These are phyloP conservation scores for Echria macrotheca DNA, from an alignment of 495 filamentous ascomycete species.

Conservation along the genomic window DNA sequence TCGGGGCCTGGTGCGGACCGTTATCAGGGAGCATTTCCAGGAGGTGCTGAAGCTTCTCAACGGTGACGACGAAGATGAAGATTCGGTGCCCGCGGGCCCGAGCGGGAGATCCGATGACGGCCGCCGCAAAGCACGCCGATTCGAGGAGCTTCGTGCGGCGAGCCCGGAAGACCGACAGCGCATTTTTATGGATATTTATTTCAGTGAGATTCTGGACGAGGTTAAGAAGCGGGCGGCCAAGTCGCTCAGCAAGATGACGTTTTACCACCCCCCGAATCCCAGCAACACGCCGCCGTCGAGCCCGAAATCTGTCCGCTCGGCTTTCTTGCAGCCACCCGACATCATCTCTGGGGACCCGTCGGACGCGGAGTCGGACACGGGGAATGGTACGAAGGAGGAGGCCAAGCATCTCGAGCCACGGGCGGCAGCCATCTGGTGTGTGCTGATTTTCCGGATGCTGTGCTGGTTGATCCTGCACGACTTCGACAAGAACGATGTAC, in stretches of 20 bases:
- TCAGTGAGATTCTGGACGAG: slow-evolving; percentile 28
- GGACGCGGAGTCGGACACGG: slow-evolving; percentile 1
- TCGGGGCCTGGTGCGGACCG: slow-evolving; percentile 26
- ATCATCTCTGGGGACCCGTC: background rate
- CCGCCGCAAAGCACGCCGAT: slow-evolving; percentile 7
- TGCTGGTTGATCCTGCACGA: slow-evolving; percentile 49
- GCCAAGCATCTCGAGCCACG: slow-evolving; percentile 4
- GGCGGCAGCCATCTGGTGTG: slow-evolving; percentile 38
- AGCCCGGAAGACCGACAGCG: slow-evolving; percentile 37
- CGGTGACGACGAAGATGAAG: slow-evolving; percentile 14
- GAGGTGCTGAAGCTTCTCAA: slow-evolving; percentile 33
- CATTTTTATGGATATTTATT: slow-evolving; percentile 39
- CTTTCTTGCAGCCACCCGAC: background rate
- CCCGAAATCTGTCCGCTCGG: background rate
- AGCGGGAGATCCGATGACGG: background rate
- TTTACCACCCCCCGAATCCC: background rate
- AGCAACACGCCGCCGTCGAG: background rate
- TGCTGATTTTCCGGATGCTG: slow-evolving; percentile 47
- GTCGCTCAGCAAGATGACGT: slow-evolving; percentile 14
- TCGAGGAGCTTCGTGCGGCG: slow-evolving; percentile 32
- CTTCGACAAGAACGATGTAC: slow-evolving; percentile 44
- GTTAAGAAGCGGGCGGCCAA: slow-evolving; percentile 26
- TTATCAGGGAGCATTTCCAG: slow-evolving; percentile 36
- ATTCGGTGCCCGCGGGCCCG: background rate
- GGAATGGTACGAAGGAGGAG: background rate